Evolutionary conservation across 208 protist genomes (phyloP).

Genomic region (Crithidia brevicula): DNA sequence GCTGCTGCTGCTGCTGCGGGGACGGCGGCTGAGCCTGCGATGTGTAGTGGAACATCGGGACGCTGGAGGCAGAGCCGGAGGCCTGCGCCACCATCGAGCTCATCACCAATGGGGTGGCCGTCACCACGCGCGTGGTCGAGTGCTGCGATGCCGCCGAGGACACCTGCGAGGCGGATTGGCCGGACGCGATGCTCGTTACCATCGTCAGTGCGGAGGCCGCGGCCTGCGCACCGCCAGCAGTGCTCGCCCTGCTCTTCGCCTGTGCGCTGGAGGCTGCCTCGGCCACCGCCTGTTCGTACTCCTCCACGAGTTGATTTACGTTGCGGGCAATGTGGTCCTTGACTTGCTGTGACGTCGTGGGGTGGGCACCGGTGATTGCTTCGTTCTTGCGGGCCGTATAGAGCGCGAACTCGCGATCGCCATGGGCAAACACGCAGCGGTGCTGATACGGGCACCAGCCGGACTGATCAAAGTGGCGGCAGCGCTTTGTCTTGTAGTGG

Average conservation of each 20-base stretch:
- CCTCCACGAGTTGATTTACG: conserved; percentile 28
- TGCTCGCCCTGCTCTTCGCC: conserved; percentile 11
- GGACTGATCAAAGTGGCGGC: conserved; percentile 32
- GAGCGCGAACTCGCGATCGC: conserved; percentile 33
- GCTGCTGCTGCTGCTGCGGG: conserved; percentile 17
- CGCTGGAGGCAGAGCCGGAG: neutral
- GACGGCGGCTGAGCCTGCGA: conserved; percentile 8
- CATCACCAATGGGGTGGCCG: conserved; percentile 4
- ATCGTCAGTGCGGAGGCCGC: conserved; percentile 2
- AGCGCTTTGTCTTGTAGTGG: conserved; percentile 43
- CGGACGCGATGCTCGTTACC: neutral
- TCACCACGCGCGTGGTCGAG: conserved; percentile 7
- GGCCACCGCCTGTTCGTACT: conserved; percentile 30
- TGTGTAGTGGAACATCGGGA: conserved; percentile 9
- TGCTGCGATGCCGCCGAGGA: conserved; percentile 15
- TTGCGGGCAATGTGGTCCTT: conserved; percentile 31
- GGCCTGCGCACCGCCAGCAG: neutral
- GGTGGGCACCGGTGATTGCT: conserved; percentile 3
- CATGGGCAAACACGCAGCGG: conserved; percentile 38
- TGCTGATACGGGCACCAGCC: conserved; percentile 39
- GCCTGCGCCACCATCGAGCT: neutral
- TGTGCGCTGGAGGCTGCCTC: conserved; percentile 19
- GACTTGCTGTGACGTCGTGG: conserved; percentile 24
- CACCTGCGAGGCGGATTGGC: conserved; percentile 11
- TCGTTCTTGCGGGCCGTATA: conserved; percentile 26